phyloP scores from a whole-genome alignment of 257 asterid species.

The Linaria vulgaris region DNA sequence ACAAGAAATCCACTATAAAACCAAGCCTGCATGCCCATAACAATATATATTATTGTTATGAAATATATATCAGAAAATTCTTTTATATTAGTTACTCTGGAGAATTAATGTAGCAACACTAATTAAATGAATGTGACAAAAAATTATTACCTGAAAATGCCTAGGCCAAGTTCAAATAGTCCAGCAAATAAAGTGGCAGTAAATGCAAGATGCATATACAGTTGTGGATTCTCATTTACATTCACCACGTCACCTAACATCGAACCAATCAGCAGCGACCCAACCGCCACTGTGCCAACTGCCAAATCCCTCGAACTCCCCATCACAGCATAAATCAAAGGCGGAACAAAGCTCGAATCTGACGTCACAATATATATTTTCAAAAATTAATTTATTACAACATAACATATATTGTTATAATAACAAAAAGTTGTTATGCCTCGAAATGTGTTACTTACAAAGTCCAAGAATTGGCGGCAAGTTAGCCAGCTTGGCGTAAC shows the following conservation, averaged over 20 bases:
- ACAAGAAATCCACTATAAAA: constrained; percentile 90
- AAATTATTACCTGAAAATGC: constrained; percentile 56
- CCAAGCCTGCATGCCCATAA: constrained; percentile 65
- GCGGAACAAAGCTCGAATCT: constrained; percentile 96
- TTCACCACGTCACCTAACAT: constrained; percentile 63
- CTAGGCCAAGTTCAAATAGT: constrained; percentile 59
- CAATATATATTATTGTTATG: too few species aligned
- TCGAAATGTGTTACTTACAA: constrained; percentile 45
- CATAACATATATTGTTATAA: background rate
- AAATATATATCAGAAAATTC: too few species aligned
- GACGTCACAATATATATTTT: background rate
- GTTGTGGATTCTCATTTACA: constrained; percentile 48
- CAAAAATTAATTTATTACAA: too few species aligned
- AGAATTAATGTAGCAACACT: too few species aligned
- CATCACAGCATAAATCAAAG: constrained; percentile 76
- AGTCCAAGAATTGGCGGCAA: constrained; percentile 93
- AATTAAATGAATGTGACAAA: background rate
- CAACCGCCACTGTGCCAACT: constrained; percentile 92
- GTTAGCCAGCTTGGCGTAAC: constrained; percentile 91
- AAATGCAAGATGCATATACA: constrained; percentile 79
- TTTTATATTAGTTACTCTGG: too few species aligned
- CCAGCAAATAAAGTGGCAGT: constrained; percentile 91
- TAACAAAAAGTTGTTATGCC: background rate
- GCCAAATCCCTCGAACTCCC: constrained; percentile 92
- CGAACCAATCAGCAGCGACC: constrained; percentile 67